These are phyloP conservation scores for Cornus controversa DNA, from an alignment of 148 eudicot species.

Conservation along the genomic window DNA sequence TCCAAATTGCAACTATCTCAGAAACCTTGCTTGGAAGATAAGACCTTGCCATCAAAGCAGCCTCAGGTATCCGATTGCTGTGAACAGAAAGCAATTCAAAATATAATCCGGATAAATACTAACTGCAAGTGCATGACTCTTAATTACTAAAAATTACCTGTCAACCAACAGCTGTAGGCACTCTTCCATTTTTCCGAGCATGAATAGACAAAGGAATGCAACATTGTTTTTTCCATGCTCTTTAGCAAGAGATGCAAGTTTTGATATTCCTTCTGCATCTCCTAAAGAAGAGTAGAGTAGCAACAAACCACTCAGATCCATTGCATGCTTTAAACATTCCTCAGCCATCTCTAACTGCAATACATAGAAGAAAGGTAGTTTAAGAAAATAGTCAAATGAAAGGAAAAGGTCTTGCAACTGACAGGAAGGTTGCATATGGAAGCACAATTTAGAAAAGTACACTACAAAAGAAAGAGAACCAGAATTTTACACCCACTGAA, in stretches of 20 bases:
- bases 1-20: conserved; percentile 87
- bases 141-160: conserved; percentile 45
- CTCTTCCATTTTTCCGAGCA: conserved; percentile 90
- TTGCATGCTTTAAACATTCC: conserved; percentile 81
- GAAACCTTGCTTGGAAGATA: conserved; percentile 97
- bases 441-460: not conserved
- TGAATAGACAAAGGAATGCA: conserved; percentile 84
- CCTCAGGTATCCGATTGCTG: conserved; percentile 98
- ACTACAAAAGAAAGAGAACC: not conserved
- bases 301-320: conserved; percentile 94
- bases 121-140: not conserved
- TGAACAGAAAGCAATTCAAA: conserved; percentile 29
- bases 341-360: conserved; percentile 95
- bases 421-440: conserved; percentile 6
- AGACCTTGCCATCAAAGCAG: conserved; percentile 95
- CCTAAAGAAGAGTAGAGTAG: conserved; percentile 94
- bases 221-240: conserved; percentile 94
- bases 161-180: conserved; percentile 91
- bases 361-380: conserved; percentile 8
- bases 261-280: conserved; percentile 84
- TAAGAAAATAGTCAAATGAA: not conserved
- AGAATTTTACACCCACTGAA: not conserved
- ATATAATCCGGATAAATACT: not conserved
- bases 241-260: conserved; percentile 72
- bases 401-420: not conserved